phyloP scores from a whole-genome alignment of 1,284 basidiomycete genomes.

The Rhodotorula sp. region DNA sequence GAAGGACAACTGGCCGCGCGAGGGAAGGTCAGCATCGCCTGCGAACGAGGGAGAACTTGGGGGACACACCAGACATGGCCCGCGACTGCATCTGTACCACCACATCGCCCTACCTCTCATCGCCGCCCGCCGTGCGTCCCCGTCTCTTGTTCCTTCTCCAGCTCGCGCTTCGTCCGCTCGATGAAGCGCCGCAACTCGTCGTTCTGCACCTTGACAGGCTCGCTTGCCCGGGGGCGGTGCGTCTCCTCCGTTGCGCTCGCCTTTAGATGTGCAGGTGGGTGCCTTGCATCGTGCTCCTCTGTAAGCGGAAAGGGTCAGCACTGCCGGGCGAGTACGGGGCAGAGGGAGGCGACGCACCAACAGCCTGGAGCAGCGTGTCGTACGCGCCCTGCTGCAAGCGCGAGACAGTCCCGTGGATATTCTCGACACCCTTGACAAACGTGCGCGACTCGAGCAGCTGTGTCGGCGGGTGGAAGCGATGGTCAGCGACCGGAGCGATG shows the following conservation, averaged over 20 bases:
- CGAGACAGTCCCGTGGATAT: conserved; percentile 16
- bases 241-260: neutral
- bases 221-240: conserved; percentile 21
- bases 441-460: conserved; percentile 21
- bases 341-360: conserved; percentile 6
- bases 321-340: neutral
- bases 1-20: neutral
- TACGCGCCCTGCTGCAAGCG: conserved; percentile 23
- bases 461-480: neutral
- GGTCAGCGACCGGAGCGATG: neutral
- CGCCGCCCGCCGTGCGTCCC: neutral
- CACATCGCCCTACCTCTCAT: neutral
- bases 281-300: conserved; percentile 21
- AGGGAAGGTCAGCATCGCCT: neutral
- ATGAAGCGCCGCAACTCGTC: conserved; percentile 20
- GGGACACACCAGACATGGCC: neutral
- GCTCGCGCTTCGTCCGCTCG: conserved; percentile 17
- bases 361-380: conserved; percentile 24
- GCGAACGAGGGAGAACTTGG: accelerated
- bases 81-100: neutral
- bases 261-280: conserved; percentile 18
- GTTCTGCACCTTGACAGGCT: conserved; percentile 26
- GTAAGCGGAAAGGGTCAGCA: neutral
- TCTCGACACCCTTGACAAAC: conserved; percentile 17
- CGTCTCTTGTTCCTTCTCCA: conserved; percentile 2